Evolutionary conservation across 1,284 basidiomycete species (phyloP).

Genomic region (Trametes versicolor): DNA sequence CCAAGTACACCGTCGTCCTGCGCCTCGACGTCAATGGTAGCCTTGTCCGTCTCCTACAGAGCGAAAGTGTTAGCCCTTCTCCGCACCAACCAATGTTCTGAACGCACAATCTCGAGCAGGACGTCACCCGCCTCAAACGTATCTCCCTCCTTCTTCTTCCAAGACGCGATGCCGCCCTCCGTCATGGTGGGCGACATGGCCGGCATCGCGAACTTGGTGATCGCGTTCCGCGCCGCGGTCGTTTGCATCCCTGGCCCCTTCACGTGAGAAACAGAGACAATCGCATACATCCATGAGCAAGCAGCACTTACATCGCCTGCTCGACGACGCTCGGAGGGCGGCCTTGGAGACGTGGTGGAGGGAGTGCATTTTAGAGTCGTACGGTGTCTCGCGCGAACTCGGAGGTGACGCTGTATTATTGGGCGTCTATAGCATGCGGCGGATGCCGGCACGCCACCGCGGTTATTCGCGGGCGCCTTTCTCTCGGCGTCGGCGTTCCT

Average conservation of each 20-base stretch:
- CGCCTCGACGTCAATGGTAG: slow-evolving; percentile 99
- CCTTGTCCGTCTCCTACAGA: slow-evolving; percentile 97
- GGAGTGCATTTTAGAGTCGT: slow-evolving; percentile 36
- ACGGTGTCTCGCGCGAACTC: slow-evolving; percentile 17
- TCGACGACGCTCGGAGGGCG: slow-evolving; percentile 29
- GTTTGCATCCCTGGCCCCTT: slow-evolving; percentile 63
- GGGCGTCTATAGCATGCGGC: slow-evolving; percentile 18
- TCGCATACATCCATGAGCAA: not conserved
- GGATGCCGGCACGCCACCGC: slow-evolving; percentile 16
- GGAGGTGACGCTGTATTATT: slow-evolving; percentile 17
- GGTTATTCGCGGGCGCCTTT: not conserved
- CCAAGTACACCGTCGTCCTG: slow-evolving; percentile 96
- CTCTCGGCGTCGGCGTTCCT: not conserved
- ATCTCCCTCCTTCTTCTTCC: slow-evolving; percentile 95
- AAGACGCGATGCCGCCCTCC: slow-evolving; percentile 91
- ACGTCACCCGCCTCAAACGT: slow-evolving; percentile 89
- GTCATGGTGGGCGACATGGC: slow-evolving; percentile 99
- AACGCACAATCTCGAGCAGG: slow-evolving; percentile 90
- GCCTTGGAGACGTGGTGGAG: slow-evolving; percentile 36
- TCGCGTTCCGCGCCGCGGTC: slow-evolving; percentile 61
- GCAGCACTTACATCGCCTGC: slow-evolving; percentile 33
- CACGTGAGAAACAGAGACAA: not conserved
- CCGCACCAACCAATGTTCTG: not conserved
- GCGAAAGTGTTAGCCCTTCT: slow-evolving; percentile 6
- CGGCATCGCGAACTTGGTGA: slow-evolving; percentile 86